A percentile compares a stretch with the other conserved stretches of the same genome.
Conservation (phyloP, 352 stramenopile species). For the Ophiocytium majus region DNA sequence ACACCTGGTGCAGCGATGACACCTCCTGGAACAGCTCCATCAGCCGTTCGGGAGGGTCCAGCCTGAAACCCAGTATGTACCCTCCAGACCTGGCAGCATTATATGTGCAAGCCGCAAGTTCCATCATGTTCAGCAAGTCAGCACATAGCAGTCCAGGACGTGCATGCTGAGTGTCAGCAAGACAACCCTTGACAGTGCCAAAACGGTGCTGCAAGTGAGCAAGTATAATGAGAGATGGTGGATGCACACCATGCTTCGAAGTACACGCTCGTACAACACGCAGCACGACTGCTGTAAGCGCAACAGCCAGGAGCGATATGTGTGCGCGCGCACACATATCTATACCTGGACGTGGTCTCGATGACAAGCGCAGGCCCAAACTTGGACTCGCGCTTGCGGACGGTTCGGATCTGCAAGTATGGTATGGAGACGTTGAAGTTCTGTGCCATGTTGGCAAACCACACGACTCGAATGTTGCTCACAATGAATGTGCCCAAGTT, state of each 20-base stretch:
- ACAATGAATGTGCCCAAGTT: conserved; percentile 86
- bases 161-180: no score
- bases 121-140: no score
- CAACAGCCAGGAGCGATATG: no score
- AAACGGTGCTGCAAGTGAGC: no score
- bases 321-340: no score
- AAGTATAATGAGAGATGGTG: no score
- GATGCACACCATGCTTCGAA: no score
- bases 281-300: no score
- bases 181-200: no score
- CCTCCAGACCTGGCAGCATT: conserved; percentile 63
- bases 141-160: no score
- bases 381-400: conserved; percentile 76
- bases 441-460: conserved; percentile 82
- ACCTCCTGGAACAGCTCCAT: conserved; percentile 73
- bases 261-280: no score
- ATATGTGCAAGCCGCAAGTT: no score
- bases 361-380: conserved; percentile 83
- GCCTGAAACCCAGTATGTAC: conserved; percentile 82
- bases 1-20: conserved; percentile 60
- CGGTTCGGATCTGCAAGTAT: conserved; percentile 83
- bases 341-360: conserved; percentile 68
- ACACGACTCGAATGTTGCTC: conserved; percentile 85
- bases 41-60: conserved; percentile 77
- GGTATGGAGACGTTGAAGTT: conserved; percentile 92